phyloP scores from a whole-genome alignment of 2,329 filamentous ascomycete genomes.

The Fusarium torreyae region DNA sequence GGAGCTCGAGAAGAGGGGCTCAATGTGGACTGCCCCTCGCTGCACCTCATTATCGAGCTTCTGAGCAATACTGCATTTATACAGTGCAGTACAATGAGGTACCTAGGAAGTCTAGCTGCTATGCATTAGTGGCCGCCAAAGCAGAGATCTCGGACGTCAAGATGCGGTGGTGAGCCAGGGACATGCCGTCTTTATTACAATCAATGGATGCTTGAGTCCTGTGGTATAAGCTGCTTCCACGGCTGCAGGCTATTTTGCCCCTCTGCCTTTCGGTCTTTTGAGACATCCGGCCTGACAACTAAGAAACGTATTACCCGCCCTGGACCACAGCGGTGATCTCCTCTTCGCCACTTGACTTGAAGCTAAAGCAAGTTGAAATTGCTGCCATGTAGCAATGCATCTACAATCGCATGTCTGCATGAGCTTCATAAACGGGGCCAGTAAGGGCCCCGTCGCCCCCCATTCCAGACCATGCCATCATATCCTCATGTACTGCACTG shows the following conservation, averaged over 20 bases:
- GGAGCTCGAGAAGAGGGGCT: conserved; percentile 39
- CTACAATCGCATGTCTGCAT: conserved; percentile 49
- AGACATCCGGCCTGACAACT: conserved; percentile 36
- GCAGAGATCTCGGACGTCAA: conserved; percentile 54
- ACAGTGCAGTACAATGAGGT: conserved; percentile 37
- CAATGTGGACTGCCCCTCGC: conserved; percentile 40
- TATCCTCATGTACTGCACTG: conserved; percentile 31
- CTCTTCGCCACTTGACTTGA: conserved; percentile 51
- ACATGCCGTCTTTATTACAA: conserved; percentile 38
- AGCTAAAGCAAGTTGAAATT: conserved; percentile 50
- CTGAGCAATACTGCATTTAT: conserved; percentile 40
- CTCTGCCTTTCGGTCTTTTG: conserved; percentile 37
- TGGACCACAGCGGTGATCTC: conserved; percentile 42
- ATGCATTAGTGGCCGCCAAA: conserved; percentile 56
- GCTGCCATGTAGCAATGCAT: conserved; percentile 45
- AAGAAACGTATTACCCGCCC: conserved; percentile 46
- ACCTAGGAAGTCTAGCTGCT: conserved; percentile 42
- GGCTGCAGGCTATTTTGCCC: conserved; percentile 36
- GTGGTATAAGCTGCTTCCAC: conserved; percentile 20
- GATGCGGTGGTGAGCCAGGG: conserved; percentile 51
- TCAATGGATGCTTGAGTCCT: conserved; percentile 3
- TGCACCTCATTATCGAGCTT: conserved; percentile 37
- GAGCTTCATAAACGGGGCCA: conserved; percentile 44
- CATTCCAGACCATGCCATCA: conserved; percentile 43
- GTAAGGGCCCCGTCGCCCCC: conserved; percentile 36